Conservation (phyloP, 2,329 filamentous ascomycete genomes). For the Aciculosporium take region DNA sequence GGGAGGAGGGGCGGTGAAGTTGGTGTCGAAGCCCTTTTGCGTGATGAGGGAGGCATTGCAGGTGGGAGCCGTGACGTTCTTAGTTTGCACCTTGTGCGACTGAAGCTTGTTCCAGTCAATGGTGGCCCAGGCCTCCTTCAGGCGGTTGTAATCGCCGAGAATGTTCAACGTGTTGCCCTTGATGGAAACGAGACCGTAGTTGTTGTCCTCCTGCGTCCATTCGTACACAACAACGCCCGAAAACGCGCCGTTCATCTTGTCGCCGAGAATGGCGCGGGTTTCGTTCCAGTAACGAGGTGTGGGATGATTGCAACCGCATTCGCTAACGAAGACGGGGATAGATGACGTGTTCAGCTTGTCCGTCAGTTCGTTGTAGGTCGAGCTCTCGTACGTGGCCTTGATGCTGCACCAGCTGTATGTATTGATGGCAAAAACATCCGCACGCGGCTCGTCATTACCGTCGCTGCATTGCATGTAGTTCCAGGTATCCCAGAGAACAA, state of each 20-base stretch:
- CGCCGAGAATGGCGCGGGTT: slow-evolving; percentile 56
- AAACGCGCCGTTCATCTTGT: slow-evolving; percentile 53
- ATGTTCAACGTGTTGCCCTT: slow-evolving; percentile 44
- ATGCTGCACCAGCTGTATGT: slow-evolving; percentile 54
- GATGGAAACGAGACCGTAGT: slow-evolving; percentile 51
- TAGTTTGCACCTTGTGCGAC: slow-evolving; percentile 40
- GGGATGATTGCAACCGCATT: slow-evolving; percentile 64
- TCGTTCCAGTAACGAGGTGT: slow-evolving; percentile 64
- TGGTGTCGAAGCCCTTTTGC: slow-evolving; percentile 52
- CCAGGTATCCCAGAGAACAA: slow-evolving; percentile 59
- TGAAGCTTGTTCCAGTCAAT: slow-evolving; percentile 58
- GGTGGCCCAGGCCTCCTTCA: slow-evolving; percentile 60
- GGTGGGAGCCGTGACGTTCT: slow-evolving; percentile 37
- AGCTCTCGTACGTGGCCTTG: slow-evolving; percentile 45
- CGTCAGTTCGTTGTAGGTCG: slow-evolving; percentile 50
- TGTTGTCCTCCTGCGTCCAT: slow-evolving; percentile 56
- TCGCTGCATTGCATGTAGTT: slow-evolving; percentile 59
- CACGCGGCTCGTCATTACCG: slow-evolving; percentile 45
- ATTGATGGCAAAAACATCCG: slow-evolving; percentile 67
- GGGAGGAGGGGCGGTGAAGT: slow-evolving; percentile 61
- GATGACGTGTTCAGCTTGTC: slow-evolving; percentile 49
- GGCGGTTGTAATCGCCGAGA: slow-evolving; percentile 53
- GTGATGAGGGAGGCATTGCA: slow-evolving; percentile 57
- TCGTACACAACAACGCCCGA: slow-evolving; percentile 73
- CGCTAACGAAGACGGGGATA: slow-evolving; percentile 70